Evolutionary conservation across 371 early-diverging fungal species (phyloP).

Genomic region (Rhizomucor pusillus): DNA sequence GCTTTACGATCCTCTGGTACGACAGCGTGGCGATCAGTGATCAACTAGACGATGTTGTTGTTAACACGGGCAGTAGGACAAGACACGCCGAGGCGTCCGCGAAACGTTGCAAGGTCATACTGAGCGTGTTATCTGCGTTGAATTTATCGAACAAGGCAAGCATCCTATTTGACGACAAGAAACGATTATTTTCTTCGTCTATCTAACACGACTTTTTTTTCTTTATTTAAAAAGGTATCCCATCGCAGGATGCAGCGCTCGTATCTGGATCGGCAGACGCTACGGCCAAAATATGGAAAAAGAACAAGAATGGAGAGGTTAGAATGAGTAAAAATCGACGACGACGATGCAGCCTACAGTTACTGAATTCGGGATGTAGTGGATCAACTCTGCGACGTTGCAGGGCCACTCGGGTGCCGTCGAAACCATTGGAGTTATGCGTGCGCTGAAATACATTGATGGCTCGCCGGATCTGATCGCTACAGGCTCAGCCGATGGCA

Average conservation of each 20-base stretch:
- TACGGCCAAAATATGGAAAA: constrained; percentile 77
- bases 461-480: constrained; percentile 57
- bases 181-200: background rate
- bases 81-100: constrained; percentile 48
- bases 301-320: constrained; percentile 25
- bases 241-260: constrained; percentile 53
- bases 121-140: constrained; percentile 78
- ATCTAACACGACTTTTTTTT: background rate
- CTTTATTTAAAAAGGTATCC: background rate
- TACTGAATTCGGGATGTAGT: constrained; percentile 20
- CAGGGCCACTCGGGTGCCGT: constrained; percentile 72
- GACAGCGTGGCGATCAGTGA: too few species aligned
- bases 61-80: too few species aligned
- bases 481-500: constrained; percentile 83
- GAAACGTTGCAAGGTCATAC: constrained; percentile 78
- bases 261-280: constrained; percentile 85
- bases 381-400: constrained; percentile 70
- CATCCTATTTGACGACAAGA: background rate
- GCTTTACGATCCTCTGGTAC: constrained; percentile 71
- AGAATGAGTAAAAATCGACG: too few species aligned
- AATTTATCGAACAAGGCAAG: constrained; percentile 64
- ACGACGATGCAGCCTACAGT: too few species aligned
- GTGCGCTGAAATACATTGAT: constrained; percentile 36
- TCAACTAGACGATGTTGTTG: too few species aligned
- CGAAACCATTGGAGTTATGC: constrained; percentile 61